Evolutionary conservation across 306 rosid genomes (phyloP).

Genomic region (Adenanthera pavonina): DNA sequence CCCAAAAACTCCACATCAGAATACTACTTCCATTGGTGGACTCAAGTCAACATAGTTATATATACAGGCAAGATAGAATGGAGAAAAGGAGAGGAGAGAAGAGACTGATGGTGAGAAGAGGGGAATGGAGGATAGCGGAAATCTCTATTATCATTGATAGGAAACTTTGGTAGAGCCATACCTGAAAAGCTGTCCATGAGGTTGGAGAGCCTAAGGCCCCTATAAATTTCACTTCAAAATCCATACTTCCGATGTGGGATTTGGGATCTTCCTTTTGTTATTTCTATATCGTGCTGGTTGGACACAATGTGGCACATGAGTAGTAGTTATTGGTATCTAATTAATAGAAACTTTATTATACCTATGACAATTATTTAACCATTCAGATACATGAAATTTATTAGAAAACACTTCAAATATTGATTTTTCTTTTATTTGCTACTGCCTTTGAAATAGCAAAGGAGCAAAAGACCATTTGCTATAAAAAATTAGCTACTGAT

Average conservation of each 20-base stretch:
- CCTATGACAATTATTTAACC: background rate
- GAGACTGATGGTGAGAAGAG: background rate
- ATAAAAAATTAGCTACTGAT: slow-evolving; percentile 9
- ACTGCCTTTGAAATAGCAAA: background rate
- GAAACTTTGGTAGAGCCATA: background rate
- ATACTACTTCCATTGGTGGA: background rate
- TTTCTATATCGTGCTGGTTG: background rate
- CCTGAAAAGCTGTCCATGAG: background rate
- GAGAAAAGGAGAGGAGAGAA: background rate
- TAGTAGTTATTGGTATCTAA: background rate
- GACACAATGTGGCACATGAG: background rate
- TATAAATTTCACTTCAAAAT: background rate
- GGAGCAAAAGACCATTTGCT: background rate
- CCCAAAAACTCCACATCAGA: background rate
- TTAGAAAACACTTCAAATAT: too few relatives aligned
- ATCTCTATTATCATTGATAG: background rate
- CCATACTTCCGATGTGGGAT: background rate
- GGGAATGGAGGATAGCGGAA: background rate
- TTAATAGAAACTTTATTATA: background rate
- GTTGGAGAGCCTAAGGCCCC: too few relatives aligned
- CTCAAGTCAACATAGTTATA: background rate
- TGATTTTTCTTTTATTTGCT: background rate
- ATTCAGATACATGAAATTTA: background rate
- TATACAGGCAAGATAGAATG: background rate
- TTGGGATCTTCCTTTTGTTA: slow-evolving; percentile 1